These are phyloP conservation scores for Epichloe brachyelytri DNA, from an alignment of 2,329 filamentous ascomycete species.

Conservation along the genomic window DNA sequence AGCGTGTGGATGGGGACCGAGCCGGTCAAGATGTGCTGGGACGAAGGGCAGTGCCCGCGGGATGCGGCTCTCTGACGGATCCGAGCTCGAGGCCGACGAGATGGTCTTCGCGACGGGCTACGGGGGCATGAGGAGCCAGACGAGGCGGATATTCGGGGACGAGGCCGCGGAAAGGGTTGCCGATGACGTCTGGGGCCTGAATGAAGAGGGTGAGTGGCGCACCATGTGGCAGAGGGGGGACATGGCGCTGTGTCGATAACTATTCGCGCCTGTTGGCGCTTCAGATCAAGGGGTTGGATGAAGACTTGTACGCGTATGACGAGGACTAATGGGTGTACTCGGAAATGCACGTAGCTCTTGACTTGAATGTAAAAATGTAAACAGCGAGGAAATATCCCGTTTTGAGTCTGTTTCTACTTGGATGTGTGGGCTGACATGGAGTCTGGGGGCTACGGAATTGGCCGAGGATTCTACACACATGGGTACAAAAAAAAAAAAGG, in stretches of 20 bases:
- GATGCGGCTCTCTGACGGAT: conserved; percentile 39
- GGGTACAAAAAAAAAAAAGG: too few species aligned
- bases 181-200: conserved; percentile 51
- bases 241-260: conserved; percentile 46
- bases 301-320: conserved; percentile 21
- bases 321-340: conserved; percentile 13
- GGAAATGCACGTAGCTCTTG: too few species aligned
- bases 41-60: conserved; percentile 33
- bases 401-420: too few species aligned
- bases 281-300: conserved; percentile 36
- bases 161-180: conserved; percentile 42
- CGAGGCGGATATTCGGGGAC: conserved; percentile 48
- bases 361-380: too few species aligned
- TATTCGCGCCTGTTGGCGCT: conserved; percentile 42
- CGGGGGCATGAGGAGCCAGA: conserved; percentile 53
- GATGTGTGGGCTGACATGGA: too few species aligned
- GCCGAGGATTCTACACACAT: too few species aligned
- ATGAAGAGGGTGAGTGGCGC: conserved; percentile 42
- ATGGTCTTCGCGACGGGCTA: conserved; percentile 53
- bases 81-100: conserved; percentile 45
- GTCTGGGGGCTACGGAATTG: too few species aligned
- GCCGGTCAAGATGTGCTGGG: conserved; percentile 34
- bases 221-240: conserved; percentile 49
- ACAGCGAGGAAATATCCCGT: too few species aligned
- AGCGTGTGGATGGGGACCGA: conserved; percentile 50